Evolutionary conservation across 805 yeast species (phyloP).

Genomic region (Suhomyces xylopsoci): DNA sequence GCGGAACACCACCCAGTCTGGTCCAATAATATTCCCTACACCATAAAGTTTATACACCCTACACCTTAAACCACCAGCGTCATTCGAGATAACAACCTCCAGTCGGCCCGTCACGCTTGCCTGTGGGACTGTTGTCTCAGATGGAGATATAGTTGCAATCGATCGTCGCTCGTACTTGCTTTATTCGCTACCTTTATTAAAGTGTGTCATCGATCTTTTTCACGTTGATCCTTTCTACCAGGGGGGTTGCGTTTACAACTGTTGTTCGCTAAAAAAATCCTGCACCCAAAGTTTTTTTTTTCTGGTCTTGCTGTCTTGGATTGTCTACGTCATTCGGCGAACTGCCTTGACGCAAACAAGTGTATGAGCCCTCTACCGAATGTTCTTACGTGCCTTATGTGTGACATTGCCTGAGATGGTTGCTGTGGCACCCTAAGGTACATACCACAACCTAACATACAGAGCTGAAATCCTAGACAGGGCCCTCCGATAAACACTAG

Average conservation of each 20-base stretch:
- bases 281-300: background rate
- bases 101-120: background rate
- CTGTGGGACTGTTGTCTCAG: background rate
- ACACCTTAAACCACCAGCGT: background rate
- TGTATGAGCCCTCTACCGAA: background rate
- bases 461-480: background rate
- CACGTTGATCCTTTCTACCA: background rate
- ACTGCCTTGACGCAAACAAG: background rate
- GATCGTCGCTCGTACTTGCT: background rate
- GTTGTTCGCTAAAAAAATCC: background rate
- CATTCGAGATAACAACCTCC: background rate
- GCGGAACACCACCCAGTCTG: background rate
- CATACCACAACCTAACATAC: background rate
- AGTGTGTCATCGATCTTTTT: background rate
- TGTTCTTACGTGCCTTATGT: background rate
- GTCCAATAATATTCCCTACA: background rate
- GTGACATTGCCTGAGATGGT: background rate
- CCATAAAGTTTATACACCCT: background rate
- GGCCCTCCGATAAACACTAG: too few species aligned
- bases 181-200: background rate
- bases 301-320: background rate
- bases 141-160: background rate
- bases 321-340: background rate
- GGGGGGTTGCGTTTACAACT: background rate
- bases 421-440: background rate